phyloP scores from a whole-genome alignment of 2,329 filamentous ascomycete genomes.

The Gnomoniopsis sp. region DNA sequence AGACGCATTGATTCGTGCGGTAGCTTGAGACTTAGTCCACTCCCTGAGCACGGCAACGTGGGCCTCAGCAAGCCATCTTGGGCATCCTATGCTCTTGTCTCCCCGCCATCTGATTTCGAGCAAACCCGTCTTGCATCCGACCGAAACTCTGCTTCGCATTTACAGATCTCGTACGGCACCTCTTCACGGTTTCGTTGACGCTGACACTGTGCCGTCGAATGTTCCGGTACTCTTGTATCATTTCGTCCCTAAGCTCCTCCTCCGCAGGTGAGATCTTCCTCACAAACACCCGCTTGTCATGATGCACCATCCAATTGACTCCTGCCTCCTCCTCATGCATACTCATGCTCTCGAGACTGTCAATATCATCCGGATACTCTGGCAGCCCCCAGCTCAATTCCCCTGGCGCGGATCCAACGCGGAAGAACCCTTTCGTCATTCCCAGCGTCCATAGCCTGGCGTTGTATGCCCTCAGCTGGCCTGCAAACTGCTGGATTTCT shows the following conservation, averaged over 20 bases:
- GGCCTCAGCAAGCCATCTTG: no score
- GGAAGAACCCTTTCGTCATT: background rate
- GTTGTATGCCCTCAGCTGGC: slow-evolving; percentile 1
- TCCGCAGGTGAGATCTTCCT: background rate
- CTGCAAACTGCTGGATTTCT: background rate
- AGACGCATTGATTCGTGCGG: no score
- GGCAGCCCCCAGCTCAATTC: background rate
- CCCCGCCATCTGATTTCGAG: no score
- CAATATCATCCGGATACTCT: slow-evolving; percentile 2
- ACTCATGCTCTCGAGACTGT: background rate
- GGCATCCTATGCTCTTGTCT: no score
- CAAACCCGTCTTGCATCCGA: no score
- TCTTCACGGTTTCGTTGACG: background rate
- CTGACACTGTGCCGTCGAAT: background rate
- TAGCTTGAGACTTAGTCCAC: no score
- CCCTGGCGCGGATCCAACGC: background rate
- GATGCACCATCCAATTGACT: background rate
- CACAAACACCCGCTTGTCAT: background rate
- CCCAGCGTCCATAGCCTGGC: slow-evolving; percentile 1
- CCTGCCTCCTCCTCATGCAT: background rate
- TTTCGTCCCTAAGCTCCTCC: slow-evolving; percentile 1
- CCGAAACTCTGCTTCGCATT: no score
- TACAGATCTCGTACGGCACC: background rate
- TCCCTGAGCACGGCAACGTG: no score
- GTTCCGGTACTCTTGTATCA: slow-evolving; percentile 1